These are phyloP conservation scores for Botrytis paeoniae DNA, from an alignment of 2,329 filamentous ascomycete species.

Conservation along the genomic window DNA sequence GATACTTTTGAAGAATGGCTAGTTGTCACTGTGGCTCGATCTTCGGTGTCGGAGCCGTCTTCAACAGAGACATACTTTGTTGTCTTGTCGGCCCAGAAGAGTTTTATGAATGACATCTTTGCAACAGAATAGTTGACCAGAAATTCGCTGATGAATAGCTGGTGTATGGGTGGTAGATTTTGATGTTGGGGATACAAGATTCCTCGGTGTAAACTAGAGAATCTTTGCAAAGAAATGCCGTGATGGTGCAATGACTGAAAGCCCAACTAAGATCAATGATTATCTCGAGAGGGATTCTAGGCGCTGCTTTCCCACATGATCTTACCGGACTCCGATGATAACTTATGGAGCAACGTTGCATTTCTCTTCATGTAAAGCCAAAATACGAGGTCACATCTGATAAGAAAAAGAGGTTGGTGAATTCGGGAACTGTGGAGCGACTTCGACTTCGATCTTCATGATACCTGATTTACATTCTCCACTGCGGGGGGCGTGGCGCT, in stretches of 20 bases:
- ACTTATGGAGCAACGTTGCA: background rate
- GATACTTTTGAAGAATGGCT: background rate
- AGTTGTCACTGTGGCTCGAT: background rate
- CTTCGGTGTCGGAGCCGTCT: background rate
- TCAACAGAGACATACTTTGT: background rate
- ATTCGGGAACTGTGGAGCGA: background rate
- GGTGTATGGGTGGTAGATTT: background rate
- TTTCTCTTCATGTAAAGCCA: background rate
- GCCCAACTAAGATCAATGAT: background rate
- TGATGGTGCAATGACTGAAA: background rate
- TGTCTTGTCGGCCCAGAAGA: background rate
- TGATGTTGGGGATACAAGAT: background rate
- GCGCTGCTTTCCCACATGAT: background rate
- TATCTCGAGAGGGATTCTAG: background rate
- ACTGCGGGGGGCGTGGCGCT: background rate
- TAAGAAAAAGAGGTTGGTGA: background rate
- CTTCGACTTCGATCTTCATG: background rate
- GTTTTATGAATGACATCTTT: background rate
- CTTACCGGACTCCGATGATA: background rate
- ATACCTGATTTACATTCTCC: background rate
- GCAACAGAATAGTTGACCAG: background rate
- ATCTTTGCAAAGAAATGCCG: background rate
- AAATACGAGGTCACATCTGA: background rate
- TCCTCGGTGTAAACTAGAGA: background rate
- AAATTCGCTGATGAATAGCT: background rate